These are phyloP conservation scores for Emericellopsis terricola DNA, from an alignment of 495 filamentous ascomycete species.

Conservation along the genomic window DNA sequence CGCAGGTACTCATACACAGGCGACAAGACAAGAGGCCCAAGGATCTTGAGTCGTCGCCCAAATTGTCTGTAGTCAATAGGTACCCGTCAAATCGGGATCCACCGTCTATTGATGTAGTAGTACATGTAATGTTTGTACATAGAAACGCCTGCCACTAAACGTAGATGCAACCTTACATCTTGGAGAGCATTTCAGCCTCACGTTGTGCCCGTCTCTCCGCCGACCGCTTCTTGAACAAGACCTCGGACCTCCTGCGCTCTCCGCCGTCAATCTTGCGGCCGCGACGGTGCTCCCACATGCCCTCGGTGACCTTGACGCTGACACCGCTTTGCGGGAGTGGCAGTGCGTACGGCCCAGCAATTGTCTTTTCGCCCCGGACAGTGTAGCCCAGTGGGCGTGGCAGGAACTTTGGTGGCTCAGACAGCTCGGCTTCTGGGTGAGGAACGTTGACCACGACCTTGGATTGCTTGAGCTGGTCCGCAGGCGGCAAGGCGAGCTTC, in stretches of 20 bases:
- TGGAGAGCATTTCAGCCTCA: constrained; percentile 8
- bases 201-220: constrained; percentile 26
- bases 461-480: constrained; percentile 5
- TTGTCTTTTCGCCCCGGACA: constrained; percentile 42
- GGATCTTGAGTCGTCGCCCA: too few relatives aligned
- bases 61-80: too few relatives aligned
- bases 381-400: constrained; percentile 32
- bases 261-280: constrained; percentile 92
- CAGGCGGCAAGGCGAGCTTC: constrained; percentile 43
- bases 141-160: too few relatives aligned
- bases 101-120: too few relatives aligned
- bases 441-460: constrained; percentile 55
- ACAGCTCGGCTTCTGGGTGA: constrained; percentile 21
- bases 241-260: constrained; percentile 73
- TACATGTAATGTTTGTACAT: too few relatives aligned
- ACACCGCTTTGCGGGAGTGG: constrained; percentile 49
- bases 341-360: constrained; percentile 51
- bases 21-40: too few relatives aligned
- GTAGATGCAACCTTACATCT: too few relatives aligned
- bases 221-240: constrained; percentile 39
- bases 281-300: constrained; percentile 70
- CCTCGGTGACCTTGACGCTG: constrained; percentile 51
- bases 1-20: too few relatives aligned
- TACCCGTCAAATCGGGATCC: too few relatives aligned
- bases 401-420: constrained; percentile 17